phyloP scores from a whole-genome alignment of 2,329 filamentous ascomycete species.

The Penicillium sp. region DNA sequence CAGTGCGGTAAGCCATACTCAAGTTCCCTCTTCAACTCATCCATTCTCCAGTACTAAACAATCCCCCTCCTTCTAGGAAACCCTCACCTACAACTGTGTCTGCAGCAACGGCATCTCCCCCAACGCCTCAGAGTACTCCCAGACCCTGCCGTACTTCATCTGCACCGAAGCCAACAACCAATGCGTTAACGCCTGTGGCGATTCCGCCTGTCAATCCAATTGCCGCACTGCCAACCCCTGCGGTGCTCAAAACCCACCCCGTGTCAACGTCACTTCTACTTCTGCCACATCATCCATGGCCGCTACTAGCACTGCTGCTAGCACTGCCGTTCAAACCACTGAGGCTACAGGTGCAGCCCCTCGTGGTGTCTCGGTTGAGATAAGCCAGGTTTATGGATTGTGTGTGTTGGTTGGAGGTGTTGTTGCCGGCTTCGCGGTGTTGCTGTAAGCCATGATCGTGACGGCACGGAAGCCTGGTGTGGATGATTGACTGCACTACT shows the following conservation, averaged over 20 bases:
- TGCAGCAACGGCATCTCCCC: slow-evolving; percentile 58
- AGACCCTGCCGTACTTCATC: slow-evolving; percentile 65
- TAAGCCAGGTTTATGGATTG: slow-evolving; percentile 61
- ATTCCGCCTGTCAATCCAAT: slow-evolving; percentile 54
- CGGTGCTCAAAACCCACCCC: slow-evolving; percentile 62
- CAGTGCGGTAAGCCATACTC: slow-evolving; percentile 38
- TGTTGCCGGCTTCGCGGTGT: slow-evolving; percentile 60
- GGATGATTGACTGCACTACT: not conserved
- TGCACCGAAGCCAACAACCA: slow-evolving; percentile 62
- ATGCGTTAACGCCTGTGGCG: slow-evolving; percentile 56
- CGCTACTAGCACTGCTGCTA: slow-evolving; percentile 43
- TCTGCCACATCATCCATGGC: slow-evolving; percentile 44
- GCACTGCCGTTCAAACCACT: slow-evolving; percentile 37
- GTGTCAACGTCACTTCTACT: slow-evolving; percentile 57
- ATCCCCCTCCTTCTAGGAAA: slow-evolving; percentile 34
- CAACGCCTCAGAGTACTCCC: slow-evolving; percentile 64
- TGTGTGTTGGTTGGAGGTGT: slow-evolving; percentile 58
- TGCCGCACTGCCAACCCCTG: slow-evolving; percentile 62
- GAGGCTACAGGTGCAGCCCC: slow-evolving; percentile 34
- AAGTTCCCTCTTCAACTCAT: too few relatives aligned
- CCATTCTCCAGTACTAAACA: not conserved
- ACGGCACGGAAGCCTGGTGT: too few relatives aligned
- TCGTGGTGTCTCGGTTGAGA: slow-evolving; percentile 48
- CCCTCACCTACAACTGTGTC: slow-evolving; percentile 60
- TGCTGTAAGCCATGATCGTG: slow-evolving; percentile 40